Evolutionary conservation across 768 basidiomycete genomes (phyloP).

Genomic region (Panaeolus papilionaceus): DNA sequence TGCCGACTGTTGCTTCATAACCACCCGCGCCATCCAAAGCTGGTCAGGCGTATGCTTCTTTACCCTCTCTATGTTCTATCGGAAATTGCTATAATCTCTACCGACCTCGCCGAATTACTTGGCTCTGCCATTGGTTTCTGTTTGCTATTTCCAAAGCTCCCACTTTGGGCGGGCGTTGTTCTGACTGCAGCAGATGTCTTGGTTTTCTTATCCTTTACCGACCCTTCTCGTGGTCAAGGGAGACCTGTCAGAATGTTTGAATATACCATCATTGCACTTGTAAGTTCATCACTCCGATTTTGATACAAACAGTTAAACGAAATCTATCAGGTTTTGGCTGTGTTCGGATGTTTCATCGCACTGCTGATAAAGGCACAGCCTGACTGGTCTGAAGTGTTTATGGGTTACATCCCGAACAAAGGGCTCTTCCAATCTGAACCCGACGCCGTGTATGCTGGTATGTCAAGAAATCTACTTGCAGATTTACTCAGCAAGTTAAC

Average conservation of each 20-base stretch:
- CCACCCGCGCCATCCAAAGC: slow-evolving; percentile 51
- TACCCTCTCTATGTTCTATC: slow-evolving; percentile 61
- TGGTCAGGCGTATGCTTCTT: slow-evolving; percentile 53
- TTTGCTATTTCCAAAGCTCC: slow-evolving; percentile 63
- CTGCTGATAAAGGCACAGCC: slow-evolving; percentile 70
- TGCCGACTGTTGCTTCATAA: slow-evolving; percentile 62
- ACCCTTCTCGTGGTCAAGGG: slow-evolving; percentile 57
- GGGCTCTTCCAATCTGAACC: slow-evolving; percentile 52
- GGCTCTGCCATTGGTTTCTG: slow-evolving; percentile 75
- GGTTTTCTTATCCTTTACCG: slow-evolving; percentile 64
- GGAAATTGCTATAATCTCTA: slow-evolving; percentile 69
- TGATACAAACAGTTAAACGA: slow-evolving; percentile 14
- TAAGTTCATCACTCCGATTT: slow-evolving; percentile 40
- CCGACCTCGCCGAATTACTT: slow-evolving; percentile 73
- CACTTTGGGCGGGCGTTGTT: slow-evolving; percentile 61
- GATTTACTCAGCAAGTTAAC: background rate
- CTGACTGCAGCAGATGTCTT: slow-evolving; percentile 66
- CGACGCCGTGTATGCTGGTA: slow-evolving; percentile 60
- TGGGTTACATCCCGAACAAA: slow-evolving; percentile 70
- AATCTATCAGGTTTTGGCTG: slow-evolving; percentile 53
- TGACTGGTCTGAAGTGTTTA: slow-evolving; percentile 69
- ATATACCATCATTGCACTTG: slow-evolving; percentile 56
- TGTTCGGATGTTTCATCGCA: slow-evolving; percentile 71
- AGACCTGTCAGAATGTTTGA: slow-evolving; percentile 67
- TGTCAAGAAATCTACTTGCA: slow-evolving; percentile 24